Evolutionary conservation across 257 asterid species (phyloP).

Genomic region (Primulina tabacum): DNA sequence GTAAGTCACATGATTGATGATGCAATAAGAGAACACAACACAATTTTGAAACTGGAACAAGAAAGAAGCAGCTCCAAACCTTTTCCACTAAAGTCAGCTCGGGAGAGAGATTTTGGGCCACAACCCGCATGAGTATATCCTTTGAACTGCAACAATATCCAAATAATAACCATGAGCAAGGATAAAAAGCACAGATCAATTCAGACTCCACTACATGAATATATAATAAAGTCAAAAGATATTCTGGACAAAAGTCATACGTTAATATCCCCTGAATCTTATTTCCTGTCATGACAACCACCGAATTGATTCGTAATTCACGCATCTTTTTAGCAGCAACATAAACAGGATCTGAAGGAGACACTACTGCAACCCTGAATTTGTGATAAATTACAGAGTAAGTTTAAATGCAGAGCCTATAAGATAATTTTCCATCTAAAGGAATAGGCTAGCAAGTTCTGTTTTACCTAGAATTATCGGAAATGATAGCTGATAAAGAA

Average conservation of each 20-base stretch:
- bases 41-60: conserved; percentile 17
- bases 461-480: conserved; percentile 66
- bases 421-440: conserved; percentile 3
- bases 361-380: conserved; percentile 68
- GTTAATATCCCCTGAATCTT: conserved; percentile 87
- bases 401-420: conserved; percentile 20
- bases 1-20: conserved; percentile 4
- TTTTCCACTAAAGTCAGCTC: conserved; percentile 85
- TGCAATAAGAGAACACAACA: not conserved
- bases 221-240: conserved; percentile 10
- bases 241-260: conserved; percentile 38
- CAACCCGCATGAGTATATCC: conserved; percentile 86
- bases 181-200: not conserved
- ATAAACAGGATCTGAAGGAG: conserved; percentile 74
- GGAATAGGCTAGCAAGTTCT: conserved; percentile 19
- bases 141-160: conserved; percentile 63
- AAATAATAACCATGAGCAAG: conserved; percentile 28
- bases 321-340: conserved; percentile 94
- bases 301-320: conserved; percentile 79
- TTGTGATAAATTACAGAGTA: conserved; percentile 26
- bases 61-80: conserved; percentile 43
- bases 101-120: conserved; percentile 86
- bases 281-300: conserved; percentile 60
- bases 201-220: not conserved
- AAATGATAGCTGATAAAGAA: conserved; percentile 67